Evolutionary conservation across 257 asterid species (phyloP).

Genomic region (Echium plantagineum): DNA sequence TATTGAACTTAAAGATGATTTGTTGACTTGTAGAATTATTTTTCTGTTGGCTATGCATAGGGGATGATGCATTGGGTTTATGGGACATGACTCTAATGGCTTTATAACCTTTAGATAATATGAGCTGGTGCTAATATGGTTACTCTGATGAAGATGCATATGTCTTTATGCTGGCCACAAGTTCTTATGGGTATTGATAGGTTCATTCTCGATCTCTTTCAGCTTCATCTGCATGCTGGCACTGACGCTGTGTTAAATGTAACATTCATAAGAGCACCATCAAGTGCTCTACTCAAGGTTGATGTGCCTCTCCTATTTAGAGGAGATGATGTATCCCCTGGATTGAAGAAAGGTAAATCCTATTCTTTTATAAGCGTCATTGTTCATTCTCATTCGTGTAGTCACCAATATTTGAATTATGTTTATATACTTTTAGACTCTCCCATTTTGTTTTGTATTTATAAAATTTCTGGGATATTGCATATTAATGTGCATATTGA

Average conservation of each 20-base stretch:
- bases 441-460: background rate
- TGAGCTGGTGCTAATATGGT: background rate
- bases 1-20: background rate
- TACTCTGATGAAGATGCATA: background rate
- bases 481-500: background rate
- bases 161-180: background rate
- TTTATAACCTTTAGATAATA: background rate
- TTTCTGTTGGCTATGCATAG: background rate
- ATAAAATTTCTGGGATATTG: background rate
- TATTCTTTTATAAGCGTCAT: background rate
- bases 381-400: background rate
- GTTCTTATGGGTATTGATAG: background rate
- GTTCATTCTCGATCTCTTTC: slow-evolving; percentile 23
- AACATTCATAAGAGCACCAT: slow-evolving; percentile 88
- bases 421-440: background rate
- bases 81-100: background rate
- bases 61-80: background rate
- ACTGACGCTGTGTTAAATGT: slow-evolving; percentile 73
- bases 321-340: slow-evolving; percentile 91
- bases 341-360: slow-evolving; percentile 49
- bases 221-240: slow-evolving; percentile 85
- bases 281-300: slow-evolving; percentile 52
- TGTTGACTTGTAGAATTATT: background rate
- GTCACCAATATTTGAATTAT: background rate
- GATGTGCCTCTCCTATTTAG: slow-evolving; percentile 75